Evolutionary conservation across 1,284 basidiomycete species (phyloP), one percentile per base, ranked within the genome.

Genomic region (Ustilago xerochloae): DNA sequence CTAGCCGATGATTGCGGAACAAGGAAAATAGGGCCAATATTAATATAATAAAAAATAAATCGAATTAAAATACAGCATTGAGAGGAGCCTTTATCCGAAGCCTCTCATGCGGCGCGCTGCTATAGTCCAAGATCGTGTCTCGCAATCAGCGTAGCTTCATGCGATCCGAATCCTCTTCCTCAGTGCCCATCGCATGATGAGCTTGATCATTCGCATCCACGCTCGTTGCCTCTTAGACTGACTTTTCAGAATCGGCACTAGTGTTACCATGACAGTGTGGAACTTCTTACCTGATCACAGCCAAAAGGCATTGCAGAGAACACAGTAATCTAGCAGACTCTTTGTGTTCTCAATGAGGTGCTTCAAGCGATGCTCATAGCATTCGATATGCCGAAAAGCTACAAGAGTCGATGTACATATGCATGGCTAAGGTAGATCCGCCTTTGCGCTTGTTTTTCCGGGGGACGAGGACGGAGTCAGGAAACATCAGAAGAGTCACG

Each of bases 81-180:
- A 26, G 8, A 13, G 2, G 33, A 39, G 18, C 13, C 33, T 48
- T 49, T 41, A 24, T 38, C 46, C 46, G 38, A 5, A 12, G 9
- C 4, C 16, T 28, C 30, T 33, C 4, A 39, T 39, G 38, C 38
- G 38, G 38, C n/a, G n/a, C n/a, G n/a, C n/a, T n/a, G n/a, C n/a
- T n/a, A n/a, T n/a, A n/a, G n/a, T n/a, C n/a, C n/a, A n/a, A n/a
- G n/a, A n/a, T n/a, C n/a, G n/a, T n/a, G n/a, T n/a, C n/a, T n/a
- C n/a, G n/a, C n/a, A n/a, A n/a, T n/a, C n/a, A n/a, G n/a, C n/a
- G n/a, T 13, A 6, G 24, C 32, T 56, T 55, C 52, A 63, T 63
- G 60, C 60, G 60, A 63, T 55, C 60, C 26, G 29, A 51, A 16
- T 22, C 32, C 5, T 33, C 36, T n/a, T 18, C 35, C 18, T 8